phyloP scores from a whole-genome alignment of 2,329 filamentous ascomycete species.

The Magnaporthales sp. region DNA sequence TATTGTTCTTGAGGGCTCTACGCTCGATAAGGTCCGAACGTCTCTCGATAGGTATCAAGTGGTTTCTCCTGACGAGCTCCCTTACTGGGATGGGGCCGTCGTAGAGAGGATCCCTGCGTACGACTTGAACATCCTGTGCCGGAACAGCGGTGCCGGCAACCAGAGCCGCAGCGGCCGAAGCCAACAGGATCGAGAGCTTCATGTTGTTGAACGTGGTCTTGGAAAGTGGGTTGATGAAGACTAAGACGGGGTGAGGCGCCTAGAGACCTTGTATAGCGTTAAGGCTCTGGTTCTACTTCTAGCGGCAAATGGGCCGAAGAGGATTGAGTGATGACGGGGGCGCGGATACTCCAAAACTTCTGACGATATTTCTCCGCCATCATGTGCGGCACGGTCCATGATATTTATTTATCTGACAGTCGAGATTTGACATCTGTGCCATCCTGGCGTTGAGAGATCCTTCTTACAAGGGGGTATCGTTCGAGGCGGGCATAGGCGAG shows the following conservation, averaged over 20 bases:
- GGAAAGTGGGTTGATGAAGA: not conserved
- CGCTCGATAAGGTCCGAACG: conserved; percentile 4
- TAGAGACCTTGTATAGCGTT: not conserved
- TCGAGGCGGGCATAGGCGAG: not conserved
- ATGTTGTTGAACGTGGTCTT: not conserved
- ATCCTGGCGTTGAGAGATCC: not conserved
- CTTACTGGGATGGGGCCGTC: conserved; percentile 1
- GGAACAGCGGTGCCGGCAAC: conserved; percentile 1
- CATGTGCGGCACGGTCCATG: not conserved
- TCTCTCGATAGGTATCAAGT: conserved; percentile 3
- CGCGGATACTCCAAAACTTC: not conserved
- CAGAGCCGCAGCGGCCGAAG: not conserved
- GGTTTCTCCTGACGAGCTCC: conserved; percentile 1
- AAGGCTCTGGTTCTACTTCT: not conserved
- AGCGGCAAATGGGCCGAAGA: not conserved
- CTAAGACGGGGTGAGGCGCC: not conserved
- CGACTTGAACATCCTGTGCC: not conserved
- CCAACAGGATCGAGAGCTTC: not conserved
- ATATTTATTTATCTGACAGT: not conserved
- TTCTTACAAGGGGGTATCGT: not conserved
- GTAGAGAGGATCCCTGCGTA: not conserved
- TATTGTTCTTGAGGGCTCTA: conserved; percentile 1
- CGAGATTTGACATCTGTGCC: not conserved
- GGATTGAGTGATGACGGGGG: not conserved
- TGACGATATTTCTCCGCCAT: not conserved